These are phyloP conservation scores for Metschnikowia matae DNA, from an alignment of 805 yeast genomes.

Conservation along the genomic window DNA sequence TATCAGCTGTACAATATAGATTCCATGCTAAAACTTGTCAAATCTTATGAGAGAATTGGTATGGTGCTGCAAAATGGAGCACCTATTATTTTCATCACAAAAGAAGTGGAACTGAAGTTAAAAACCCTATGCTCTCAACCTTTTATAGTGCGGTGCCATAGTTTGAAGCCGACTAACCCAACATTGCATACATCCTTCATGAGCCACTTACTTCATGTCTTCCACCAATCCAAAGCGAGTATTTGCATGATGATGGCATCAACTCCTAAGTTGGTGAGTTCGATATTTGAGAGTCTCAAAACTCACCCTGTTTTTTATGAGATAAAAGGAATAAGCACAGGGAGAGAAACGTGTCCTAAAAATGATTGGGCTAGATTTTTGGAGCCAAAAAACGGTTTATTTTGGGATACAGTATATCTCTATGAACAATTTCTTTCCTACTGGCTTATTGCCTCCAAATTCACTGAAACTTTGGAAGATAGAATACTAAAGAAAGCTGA, in stretches of 20 bases:
- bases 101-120: neutral
- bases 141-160: constrained; percentile 4
- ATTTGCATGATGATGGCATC: constrained; percentile 40
- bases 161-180: neutral
- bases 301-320: constrained; percentile 15
- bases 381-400: constrained; percentile 6
- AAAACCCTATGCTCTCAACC: neutral
- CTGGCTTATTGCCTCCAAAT: constrained; percentile 64
- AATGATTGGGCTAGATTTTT: neutral
- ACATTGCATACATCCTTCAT: constrained; percentile 18
- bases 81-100: neutral
- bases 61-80: neutral
- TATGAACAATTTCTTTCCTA: constrained; percentile 63
- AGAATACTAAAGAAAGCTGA: constrained; percentile 39
- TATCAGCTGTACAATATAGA: neutral
- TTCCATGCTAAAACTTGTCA: neutral
- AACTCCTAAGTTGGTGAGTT: constrained; percentile 35
- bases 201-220: constrained; percentile 32
- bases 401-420: constrained; percentile 40
- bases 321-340: constrained; percentile 8
- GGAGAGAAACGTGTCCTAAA: neutral
- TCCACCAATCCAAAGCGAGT: constrained; percentile 34
- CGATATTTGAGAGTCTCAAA: constrained; percentile 27
- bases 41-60: neutral
- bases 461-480: constrained; percentile 49